Evolutionary conservation across 352 stramenopile species (phyloP).

Genomic region (Globisporangium uncinulatum): DNA sequence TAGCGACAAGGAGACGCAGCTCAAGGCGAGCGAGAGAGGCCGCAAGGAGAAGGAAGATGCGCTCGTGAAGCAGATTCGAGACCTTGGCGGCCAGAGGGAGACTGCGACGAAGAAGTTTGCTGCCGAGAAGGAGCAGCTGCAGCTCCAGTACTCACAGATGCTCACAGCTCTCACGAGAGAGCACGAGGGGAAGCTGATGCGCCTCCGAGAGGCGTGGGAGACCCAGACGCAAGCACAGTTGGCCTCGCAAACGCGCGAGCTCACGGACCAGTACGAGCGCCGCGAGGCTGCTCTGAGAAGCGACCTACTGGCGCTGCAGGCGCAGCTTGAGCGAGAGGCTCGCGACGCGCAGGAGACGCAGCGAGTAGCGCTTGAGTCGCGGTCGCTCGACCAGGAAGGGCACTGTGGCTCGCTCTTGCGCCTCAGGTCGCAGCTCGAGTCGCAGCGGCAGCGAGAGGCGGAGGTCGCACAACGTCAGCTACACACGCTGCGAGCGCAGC

Average conservation of each 20-base stretch:
- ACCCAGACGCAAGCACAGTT: slow-evolving; percentile 16
- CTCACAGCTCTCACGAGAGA: slow-evolving; percentile 15
- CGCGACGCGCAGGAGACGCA: slow-evolving; percentile 5
- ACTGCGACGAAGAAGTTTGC: slow-evolving; percentile 20
- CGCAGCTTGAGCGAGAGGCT: neutral
- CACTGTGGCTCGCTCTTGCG: slow-evolving; percentile 5
- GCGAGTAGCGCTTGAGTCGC: slow-evolving; percentile 17
- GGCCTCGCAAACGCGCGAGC: slow-evolving; percentile 11
- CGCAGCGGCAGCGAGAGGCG: neutral
- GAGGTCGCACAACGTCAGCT: slow-evolving; percentile 5
- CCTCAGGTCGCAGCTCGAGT: neutral
- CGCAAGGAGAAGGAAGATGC: slow-evolving; percentile 42
- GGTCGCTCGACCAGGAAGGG: slow-evolving; percentile 5
- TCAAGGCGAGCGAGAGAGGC: slow-evolving; percentile 20
- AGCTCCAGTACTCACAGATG: slow-evolving; percentile 16
- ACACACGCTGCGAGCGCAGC: neutral
- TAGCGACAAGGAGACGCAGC: slow-evolving; percentile 22
- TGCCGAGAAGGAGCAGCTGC: slow-evolving; percentile 19
- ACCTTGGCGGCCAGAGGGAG: slow-evolving; percentile 24
- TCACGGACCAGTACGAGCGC: slow-evolving; percentile 21
- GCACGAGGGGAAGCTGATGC: slow-evolving; percentile 8
- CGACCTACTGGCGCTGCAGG: slow-evolving; percentile 13
- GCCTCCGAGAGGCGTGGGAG: slow-evolving; percentile 16
- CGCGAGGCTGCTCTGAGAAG: slow-evolving; percentile 18
- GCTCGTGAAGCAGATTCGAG: slow-evolving; percentile 31